Base-by-base conservation (phyloP, 768 basidiomycete species). In the Heimioporus sp. region DNA sequence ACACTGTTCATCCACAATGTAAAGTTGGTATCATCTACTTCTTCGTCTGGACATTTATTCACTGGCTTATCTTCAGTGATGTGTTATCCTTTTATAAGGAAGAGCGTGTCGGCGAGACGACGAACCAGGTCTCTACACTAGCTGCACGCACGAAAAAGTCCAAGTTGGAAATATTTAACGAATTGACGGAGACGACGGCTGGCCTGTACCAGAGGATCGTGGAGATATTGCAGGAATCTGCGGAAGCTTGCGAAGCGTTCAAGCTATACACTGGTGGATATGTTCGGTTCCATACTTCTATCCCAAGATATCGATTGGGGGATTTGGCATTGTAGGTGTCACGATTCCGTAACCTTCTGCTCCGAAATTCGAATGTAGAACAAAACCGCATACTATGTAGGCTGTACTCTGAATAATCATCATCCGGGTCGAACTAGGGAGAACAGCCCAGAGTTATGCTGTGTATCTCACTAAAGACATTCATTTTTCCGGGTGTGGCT, bases 31-130 rank as follows among this genome's bases (percentile, higher is more conserved):
- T 15, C 37, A 3, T 34, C 8, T 24, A n/a, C n/a, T n/a, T n/a
- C n/a, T n/a, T n/a, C n/a, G n/a, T 34, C 24, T 34, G 34, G 10
- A 34, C 13, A 10, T 34, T 34, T 3, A 3, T 3, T 9, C 10
- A 4, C 3, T 34, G 34, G 2, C 13, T 9, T 34, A 15, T 34
- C 10, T 57, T 31, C 12, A 73, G 72, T 48, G 71, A 73, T 43
- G 56, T 73, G 11, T 58, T 72, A 9, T 72, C 69, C 0, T 73
- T 73, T 40, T 69, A 72, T 34, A 58, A 74, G 46, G 73, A 73
- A 57, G 72, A 73, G 42, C 44, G 64, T 3, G 64, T 37, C 0
- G 69, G 65, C 4, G 73, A 74, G 45, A 48, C 48, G 4, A 55
- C 58, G 37, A 73, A 72, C 47, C 65, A 58, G 20, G 52, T 74